Base-by-base conservation (phyloP, 768 basidiomycete genomes). In the Phylloporus sp. region DNA sequence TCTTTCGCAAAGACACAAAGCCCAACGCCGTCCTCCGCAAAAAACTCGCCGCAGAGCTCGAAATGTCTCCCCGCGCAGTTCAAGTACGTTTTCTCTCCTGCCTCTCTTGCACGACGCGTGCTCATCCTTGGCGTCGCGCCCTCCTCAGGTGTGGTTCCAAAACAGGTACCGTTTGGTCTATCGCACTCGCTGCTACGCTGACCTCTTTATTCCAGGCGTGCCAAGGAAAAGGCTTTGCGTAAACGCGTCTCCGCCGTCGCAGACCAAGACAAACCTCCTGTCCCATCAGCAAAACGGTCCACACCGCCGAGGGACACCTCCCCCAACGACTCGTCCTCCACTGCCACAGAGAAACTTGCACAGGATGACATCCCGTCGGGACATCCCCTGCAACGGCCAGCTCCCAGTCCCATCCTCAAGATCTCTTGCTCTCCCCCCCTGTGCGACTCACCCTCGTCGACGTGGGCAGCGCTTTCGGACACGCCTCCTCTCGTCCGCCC, bases 41-140 rank as follows among this genome's bases (percentile, higher is more conserved):
- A 65, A 75, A 80, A 53, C 80, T 98, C 43, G 86, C 92, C 0
- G 69, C 75, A 9, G 77, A 91, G 69, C 80, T 97, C 47, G 84
- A 82, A 52, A 98, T 98, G 94, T 87, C 89, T 9, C 81, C 91
- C 18, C 74, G 94, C 50, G 91, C 90, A n/a, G 89, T 98, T 3
- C 94, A 98, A 78, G 94, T 95, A 47, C 74, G 79, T 33, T 27
- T 43, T 36, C 23, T 13, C n/a, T 28, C 33, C 18, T 35, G 23
- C 33, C 38, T 31, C 44, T 44, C 36, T 18, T 26, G 15, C 23
- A 32, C 46, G 40, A 41, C 57, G 44, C 51, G 50, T 55, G 54
- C 59, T 60, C 57, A 56, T 49, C 18, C 22, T 6, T 6, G 27
- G 28, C 46, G 46, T 56, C 65, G 54, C 49, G 46, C 50, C 27